These are phyloP conservation scores for Apiospora pterosperma DNA, from an alignment of 2,329 filamentous ascomycete species.

Conservation along the genomic window DNA sequence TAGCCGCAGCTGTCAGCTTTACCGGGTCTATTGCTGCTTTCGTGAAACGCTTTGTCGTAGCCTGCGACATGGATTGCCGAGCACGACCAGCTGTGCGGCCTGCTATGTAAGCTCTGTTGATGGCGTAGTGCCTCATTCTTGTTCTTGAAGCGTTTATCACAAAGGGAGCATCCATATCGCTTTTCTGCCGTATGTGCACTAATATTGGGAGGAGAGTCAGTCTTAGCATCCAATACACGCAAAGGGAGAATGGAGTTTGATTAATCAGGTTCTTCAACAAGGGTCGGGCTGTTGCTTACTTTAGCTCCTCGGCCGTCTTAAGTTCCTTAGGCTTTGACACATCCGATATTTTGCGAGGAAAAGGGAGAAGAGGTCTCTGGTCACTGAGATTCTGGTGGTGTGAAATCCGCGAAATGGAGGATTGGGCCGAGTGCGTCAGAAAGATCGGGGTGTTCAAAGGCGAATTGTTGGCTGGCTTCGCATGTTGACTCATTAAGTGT, in stretches of 20 bases:
- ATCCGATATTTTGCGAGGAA: slow-evolving; percentile 50
- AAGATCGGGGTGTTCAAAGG: slow-evolving; percentile 47
- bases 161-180: slow-evolving; percentile 90
- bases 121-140: slow-evolving; percentile 97
- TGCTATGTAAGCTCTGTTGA: slow-evolving; percentile 89
- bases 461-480: slow-evolving; percentile 28
- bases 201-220: no score
- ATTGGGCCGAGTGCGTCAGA: slow-evolving; percentile 46
- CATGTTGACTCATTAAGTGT: no score
- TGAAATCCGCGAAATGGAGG: slow-evolving; percentile 39
- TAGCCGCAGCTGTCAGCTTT: slow-evolving; percentile 85
- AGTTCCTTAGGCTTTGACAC: slow-evolving; percentile 87
- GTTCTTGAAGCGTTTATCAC: slow-evolving; percentile 95
- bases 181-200: slow-evolving; percentile 87
- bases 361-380: slow-evolving; percentile 36
- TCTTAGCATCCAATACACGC: no score
- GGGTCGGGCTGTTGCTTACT: slow-evolving; percentile 52
- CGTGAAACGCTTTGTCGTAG: slow-evolving; percentile 84
- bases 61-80: slow-evolving; percentile 66
- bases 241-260: no score
- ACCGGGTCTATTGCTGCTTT: slow-evolving; percentile 64
- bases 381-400: slow-evolving; percentile 46
- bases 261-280: no score
- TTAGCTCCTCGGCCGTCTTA: slow-evolving; percentile 76
- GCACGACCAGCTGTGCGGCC: slow-evolving; percentile 95